Percentiles rank a stretch among this genome's conserved stretches.
Conservation (phyloP, 257 asterid genomes). For the Gentiana straminea region DNA sequence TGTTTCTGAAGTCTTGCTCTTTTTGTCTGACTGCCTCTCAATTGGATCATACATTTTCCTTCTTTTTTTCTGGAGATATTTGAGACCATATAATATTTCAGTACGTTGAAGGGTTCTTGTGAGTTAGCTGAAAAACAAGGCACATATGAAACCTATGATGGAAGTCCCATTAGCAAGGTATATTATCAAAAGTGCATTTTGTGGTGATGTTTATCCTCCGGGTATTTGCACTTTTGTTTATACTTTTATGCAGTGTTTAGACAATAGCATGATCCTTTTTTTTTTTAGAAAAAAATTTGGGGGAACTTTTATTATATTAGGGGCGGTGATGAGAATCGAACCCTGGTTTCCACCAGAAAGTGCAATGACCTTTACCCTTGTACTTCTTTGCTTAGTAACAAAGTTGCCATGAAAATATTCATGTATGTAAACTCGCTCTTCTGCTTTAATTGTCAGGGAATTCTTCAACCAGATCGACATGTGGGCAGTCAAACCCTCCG, state of each 20-base stretch:
- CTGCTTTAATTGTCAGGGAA: slow-evolving; percentile 54
- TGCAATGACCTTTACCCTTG: too few relatives aligned
- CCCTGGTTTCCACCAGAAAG: too few relatives aligned
- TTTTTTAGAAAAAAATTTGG: too few relatives aligned
- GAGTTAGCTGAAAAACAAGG: slow-evolving; percentile 74
- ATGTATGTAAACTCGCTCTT: background rate
- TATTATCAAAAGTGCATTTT: slow-evolving; percentile 1
- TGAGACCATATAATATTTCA: slow-evolving; percentile 91
- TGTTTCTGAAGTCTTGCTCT: background rate
- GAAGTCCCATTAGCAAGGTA: slow-evolving; percentile 96
- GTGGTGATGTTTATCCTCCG: background rate
- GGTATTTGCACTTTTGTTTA: too few relatives aligned
- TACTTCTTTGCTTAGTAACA: too few relatives aligned
- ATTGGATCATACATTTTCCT: background rate
- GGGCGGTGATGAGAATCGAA: too few relatives aligned
- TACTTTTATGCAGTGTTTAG: background rate
- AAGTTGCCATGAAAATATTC: background rate
- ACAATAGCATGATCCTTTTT: too few relatives aligned
- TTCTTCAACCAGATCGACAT: slow-evolving; percentile 76
- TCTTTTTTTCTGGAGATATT: slow-evolving; percentile 40
- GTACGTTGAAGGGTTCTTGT: slow-evolving; percentile 79
- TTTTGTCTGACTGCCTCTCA: background rate
- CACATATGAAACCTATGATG: slow-evolving; percentile 71
- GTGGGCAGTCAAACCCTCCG: slow-evolving; percentile 85
- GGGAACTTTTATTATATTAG: too few relatives aligned